Evolutionary conservation across 23 red algal genomes (phyloP), one percentile per base, ranked within the genome.

Genomic region (Gracilaria domingensis): DNA sequence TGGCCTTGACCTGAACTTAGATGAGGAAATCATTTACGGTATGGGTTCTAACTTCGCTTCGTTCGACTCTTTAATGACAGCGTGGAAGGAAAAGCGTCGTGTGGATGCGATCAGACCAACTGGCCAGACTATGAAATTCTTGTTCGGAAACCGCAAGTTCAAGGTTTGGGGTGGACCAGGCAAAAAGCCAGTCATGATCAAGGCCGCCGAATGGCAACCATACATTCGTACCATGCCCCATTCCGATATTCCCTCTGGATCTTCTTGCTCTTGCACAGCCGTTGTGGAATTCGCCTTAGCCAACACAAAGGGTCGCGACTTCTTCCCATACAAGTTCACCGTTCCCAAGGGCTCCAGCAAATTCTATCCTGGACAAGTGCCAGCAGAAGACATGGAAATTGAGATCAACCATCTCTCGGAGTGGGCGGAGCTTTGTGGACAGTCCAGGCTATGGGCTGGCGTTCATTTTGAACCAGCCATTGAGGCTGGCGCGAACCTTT

Each of bases 221-320:
- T 64, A 64, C 26, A 91, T 48, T n/a, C 35, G 70, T 6, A 75
- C 70, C 21, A 75, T 75, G 70, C 80, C 80, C 30, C 80, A 83
- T 53, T 30, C 50, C 5, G 80, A 83, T 24, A 60, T 29, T 57
- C 80, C 80, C 17, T 83, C 80, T 29, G 80, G 50, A 13, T 58
- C 47, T 40, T 55, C 80, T 13, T 55, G 49, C 18, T n/a, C 39
- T 17, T 83, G 80, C 50, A 83, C 50, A 16, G 48, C 80, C 34
- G 55, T 60, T 23, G 56, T 83, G 48, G 80, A 83, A 42, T 54
- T 60, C 56, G 56, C 56, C 14, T 21, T 83, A 30, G 28, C 30
- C 49, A n/a, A 23, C 35, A 44, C 50, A 0, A 54, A 62, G 34
- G 78, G 50, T 6, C 45, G 78, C 3, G 78, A 60, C 30, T 33